Conservation (phyloP, 192 early-diverging fungal species). For the Kickxella alabastrina region DNA sequence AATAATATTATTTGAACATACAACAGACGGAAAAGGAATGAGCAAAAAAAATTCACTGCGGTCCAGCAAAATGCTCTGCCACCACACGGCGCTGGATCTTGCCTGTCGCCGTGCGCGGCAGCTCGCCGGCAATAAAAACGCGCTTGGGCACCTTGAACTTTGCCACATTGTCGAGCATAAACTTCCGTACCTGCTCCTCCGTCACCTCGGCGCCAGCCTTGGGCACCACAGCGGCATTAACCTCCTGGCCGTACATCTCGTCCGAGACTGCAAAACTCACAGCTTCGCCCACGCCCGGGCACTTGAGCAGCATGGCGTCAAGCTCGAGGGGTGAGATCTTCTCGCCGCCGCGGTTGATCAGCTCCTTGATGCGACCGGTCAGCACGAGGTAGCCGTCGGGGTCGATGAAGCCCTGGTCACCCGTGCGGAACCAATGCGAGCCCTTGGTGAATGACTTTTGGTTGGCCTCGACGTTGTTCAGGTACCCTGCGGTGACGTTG, state of each 20-base stretch:
- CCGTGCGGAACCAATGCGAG: conserved; percentile 74
- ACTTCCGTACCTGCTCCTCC: conserved; percentile 53
- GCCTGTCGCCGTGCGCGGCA: conserved; percentile 73
- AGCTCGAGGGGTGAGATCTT: conserved; percentile 89
- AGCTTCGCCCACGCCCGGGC: conserved; percentile 68
- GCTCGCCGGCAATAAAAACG: conserved; percentile 58
- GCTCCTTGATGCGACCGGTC: conserved; percentile 85
- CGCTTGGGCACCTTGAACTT: conserved; percentile 72
- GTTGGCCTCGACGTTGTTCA: conserved; percentile 69
- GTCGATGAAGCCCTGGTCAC: conserved; percentile 79
- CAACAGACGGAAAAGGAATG: neutral
- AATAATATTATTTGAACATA: neutral
- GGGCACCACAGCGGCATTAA: conserved; percentile 69
- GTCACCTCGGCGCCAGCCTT: conserved; percentile 52
- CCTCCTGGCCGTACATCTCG: conserved; percentile 80
- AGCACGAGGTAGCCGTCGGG: conserved; percentile 71
- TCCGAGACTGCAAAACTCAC: conserved; percentile 71
- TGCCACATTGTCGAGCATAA: conserved; percentile 55
- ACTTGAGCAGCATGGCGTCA: conserved; percentile 65
- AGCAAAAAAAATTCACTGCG: too few relatives aligned
- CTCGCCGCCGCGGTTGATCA: conserved; percentile 88
- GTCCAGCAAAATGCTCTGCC: conserved; percentile 56
- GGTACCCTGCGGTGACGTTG: conserved; percentile 76
- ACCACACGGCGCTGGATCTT: conserved; percentile 66
- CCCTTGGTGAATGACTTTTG: conserved; percentile 57